A percentile compares a stretch with the other conserved stretches of the same genome.
Conservation (phyloP, 768 basidiomycete genomes). For the Cyclocybe cylindracea region DNA sequence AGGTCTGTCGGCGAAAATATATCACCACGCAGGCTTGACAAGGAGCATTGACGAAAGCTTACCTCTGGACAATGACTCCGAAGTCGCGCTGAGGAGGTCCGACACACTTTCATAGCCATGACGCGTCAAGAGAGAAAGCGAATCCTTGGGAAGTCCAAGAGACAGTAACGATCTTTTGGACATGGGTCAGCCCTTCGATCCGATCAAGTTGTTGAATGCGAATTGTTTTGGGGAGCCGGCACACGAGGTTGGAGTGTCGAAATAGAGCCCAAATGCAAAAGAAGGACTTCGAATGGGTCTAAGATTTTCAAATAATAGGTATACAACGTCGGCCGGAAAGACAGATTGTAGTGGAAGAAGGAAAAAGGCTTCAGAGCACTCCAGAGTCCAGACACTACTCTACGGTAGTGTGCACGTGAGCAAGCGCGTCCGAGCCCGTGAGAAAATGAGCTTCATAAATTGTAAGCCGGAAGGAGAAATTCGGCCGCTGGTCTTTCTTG, state of each 20-base stretch:
- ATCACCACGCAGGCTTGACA: not conserved
- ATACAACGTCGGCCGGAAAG: too few species aligned
- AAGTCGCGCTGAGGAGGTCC: conserved; percentile 46
- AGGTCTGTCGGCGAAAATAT: conserved; percentile 42
- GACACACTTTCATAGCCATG: conserved; percentile 60
- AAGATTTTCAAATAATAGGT: too few species aligned
- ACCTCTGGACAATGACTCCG: conserved; percentile 27
- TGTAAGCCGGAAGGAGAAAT: not conserved
- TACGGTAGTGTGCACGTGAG: too few species aligned
- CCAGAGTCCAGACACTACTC: too few species aligned
- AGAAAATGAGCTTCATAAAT: too few species aligned
- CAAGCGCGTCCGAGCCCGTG: too few species aligned
- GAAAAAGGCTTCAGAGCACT: too few species aligned
- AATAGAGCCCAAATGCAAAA: too few species aligned
- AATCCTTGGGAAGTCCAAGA: conserved; percentile 44
- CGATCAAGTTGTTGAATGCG: not conserved
- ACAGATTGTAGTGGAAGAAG: too few species aligned
- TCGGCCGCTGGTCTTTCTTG: conserved; percentile 1
- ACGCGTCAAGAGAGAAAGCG: conserved; percentile 45
- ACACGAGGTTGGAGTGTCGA: too few species aligned
- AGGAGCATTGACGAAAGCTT: not conserved
- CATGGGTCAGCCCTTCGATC: conserved; percentile 24
- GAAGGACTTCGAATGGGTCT: too few species aligned
- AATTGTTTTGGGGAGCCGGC: not conserved
- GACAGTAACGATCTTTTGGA: conserved; percentile 46